Conservation (phyloP, 73 alveolate species). For the Blepharisma japonicum region DNA sequence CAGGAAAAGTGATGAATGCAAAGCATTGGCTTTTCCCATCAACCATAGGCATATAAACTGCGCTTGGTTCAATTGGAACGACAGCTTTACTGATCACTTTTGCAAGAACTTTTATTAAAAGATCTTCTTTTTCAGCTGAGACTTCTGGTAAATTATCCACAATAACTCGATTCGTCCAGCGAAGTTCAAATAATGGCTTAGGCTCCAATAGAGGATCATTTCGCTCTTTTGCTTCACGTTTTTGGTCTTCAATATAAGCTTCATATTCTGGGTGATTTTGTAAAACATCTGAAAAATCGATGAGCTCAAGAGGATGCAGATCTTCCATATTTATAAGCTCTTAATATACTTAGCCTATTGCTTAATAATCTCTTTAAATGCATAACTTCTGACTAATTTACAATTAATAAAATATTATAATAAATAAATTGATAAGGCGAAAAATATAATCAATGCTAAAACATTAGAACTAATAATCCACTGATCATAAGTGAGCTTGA, state of each 20-base stretch:
- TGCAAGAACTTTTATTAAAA: constrained; percentile 16
- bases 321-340: constrained; percentile 4
- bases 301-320: not conserved
- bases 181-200: constrained; percentile 20
- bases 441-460: too few species aligned
- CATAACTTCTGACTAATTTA: too few species aligned
- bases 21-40: constrained; percentile 19
- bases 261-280: not conserved
- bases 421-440: too few species aligned
- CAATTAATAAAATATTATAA: too few species aligned
- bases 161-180: constrained; percentile 28
- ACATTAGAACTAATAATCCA: too few species aligned
- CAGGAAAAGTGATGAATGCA: constrained; percentile 21
- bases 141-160: constrained; percentile 18
- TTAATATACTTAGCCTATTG: too few species aligned
- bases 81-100: not conserved
- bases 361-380: too few species aligned
- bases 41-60: constrained; percentile 2
- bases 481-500: too few species aligned
- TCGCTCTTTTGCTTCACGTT: not conserved
- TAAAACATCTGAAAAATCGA: constrained; percentile 22
- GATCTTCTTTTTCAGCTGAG: constrained; percentile 2
- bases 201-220: constrained; percentile 19
- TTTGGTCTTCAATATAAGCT: not conserved
- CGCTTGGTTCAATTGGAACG: constrained; percentile 18